Evolutionary conservation across 2,329 filamentous ascomycete species (phyloP).

Genomic region (Acrocalymma vagum): DNA sequence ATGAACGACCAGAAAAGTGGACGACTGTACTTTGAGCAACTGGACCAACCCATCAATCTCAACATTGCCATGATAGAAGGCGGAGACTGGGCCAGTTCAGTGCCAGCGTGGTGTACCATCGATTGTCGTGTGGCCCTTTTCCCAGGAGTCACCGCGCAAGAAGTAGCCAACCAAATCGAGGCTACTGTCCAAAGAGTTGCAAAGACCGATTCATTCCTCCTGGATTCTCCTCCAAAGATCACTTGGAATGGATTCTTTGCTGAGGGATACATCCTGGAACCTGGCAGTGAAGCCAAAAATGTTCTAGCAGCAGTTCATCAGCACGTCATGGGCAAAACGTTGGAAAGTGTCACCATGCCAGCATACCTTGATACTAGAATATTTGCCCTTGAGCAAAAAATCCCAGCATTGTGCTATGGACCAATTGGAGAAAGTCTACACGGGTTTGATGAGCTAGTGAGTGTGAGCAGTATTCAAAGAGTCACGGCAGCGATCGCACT

Average conservation of each 20-base stretch:
- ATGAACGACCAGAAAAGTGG: constrained; percentile 26
- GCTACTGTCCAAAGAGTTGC: constrained; percentile 12
- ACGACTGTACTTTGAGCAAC: constrained; percentile 20
- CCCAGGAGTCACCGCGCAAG: constrained; percentile 23
- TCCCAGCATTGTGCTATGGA: constrained; percentile 28
- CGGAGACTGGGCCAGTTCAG: constrained; percentile 29
- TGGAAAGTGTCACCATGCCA: constrained; percentile 23
- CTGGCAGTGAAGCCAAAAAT: constrained; percentile 24
- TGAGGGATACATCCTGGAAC: constrained; percentile 26
- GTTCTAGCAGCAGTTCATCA: constrained; percentile 20
- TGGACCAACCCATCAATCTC: constrained; percentile 23
- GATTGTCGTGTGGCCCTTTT: constrained; percentile 30
- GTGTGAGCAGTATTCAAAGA: constrained; percentile 25
- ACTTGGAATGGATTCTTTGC: constrained; percentile 32
- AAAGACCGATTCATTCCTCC: constrained; percentile 17
- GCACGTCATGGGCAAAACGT: constrained; percentile 15
- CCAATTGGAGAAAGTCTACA: constrained; percentile 22
- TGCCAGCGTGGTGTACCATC: constrained; percentile 28
- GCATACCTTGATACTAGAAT: constrained; percentile 25
- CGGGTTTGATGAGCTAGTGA: constrained; percentile 27
- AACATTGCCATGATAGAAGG: constrained; percentile 30
- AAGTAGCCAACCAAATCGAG: constrained; percentile 26
- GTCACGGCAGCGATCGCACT: constrained; percentile 25
- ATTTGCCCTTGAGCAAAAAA: constrained; percentile 28
- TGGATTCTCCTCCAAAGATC: constrained; percentile 23